Percentiles rank a stretch among this genome's conserved stretches.
Conservation (phyloP, 192 early-diverging fungal genomes). For the Rhizophlyctis rosea region DNA sequence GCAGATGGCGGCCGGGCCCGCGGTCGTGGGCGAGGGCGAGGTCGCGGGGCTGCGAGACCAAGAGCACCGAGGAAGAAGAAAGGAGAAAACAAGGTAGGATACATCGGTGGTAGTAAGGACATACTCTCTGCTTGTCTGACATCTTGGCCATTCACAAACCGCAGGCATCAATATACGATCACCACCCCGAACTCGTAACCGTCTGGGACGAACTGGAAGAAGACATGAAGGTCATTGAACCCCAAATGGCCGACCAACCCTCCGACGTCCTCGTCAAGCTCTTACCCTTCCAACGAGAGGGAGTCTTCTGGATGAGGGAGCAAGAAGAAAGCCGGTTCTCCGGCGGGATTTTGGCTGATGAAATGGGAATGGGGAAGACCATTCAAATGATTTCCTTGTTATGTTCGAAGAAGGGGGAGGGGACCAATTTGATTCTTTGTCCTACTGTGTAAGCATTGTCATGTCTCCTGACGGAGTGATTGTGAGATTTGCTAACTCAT, state of each 20-base stretch:
- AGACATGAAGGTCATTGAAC: constrained; percentile 28
- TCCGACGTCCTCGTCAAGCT: constrained; percentile 65
- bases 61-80: too few relatives aligned
- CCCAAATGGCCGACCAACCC: constrained; percentile 53
- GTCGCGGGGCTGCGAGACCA: too few relatives aligned
- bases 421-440: constrained; percentile 81
- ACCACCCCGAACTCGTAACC: constrained; percentile 58
- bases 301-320: constrained; percentile 76
- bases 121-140: too few relatives aligned
- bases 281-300: constrained; percentile 86
- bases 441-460: too few relatives aligned
- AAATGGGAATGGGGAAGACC: constrained; percentile 91
- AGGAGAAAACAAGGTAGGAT: too few relatives aligned
- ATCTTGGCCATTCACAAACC: too few relatives aligned
- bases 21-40: too few relatives aligned
- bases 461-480: too few relatives aligned
- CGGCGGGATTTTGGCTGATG: constrained; percentile 73
- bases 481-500: neutral
- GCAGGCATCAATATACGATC: constrained; percentile 11
- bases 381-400: constrained; percentile 87
- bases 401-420: constrained; percentile 49
- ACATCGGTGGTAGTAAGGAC: too few relatives aligned
- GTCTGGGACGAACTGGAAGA: constrained; percentile 58
- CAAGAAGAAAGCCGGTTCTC: constrained; percentile 60
- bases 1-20: too few relatives aligned